Evolutionary conservation across 192 early-diverging fungal species (phyloP).

Genomic region (Rhizophagus sp.): DNA sequence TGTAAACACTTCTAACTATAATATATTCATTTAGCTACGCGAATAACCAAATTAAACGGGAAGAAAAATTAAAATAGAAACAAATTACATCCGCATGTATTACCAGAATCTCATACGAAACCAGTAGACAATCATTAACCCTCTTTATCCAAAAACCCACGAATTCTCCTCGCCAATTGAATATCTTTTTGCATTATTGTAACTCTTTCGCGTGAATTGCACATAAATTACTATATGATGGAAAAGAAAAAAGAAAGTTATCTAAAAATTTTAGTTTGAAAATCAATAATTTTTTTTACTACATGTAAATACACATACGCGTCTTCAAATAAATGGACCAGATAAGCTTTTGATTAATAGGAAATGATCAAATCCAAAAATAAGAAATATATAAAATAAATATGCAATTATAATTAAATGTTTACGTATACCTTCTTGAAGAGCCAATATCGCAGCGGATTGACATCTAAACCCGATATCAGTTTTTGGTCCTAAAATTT

Average conservation of each 20-base stretch:
- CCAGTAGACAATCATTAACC: too few relatives aligned
- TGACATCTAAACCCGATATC: conserved; percentile 69
- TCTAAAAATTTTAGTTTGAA: background rate
- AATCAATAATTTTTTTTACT: too few relatives aligned
- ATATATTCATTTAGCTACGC: too few relatives aligned
- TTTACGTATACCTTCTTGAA: conserved; percentile 59
- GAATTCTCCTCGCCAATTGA: conserved; percentile 84
- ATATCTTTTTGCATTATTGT: conserved; percentile 93
- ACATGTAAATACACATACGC: conserved; percentile 51
- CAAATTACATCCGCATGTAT: too few relatives aligned
- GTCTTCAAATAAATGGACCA: conserved; percentile 88
- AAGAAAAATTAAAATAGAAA: too few relatives aligned
- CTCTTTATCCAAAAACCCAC: conserved; percentile 67
- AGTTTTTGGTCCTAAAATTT: conserved; percentile 41
- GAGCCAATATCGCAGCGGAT: conserved; percentile 72
- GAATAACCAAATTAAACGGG: too few relatives aligned
- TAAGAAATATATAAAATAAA: background rate
- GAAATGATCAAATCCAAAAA: background rate
- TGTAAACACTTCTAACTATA: too few relatives aligned
- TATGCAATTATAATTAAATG: background rate
- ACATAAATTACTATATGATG: conserved; percentile 69
- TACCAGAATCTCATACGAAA: too few relatives aligned
- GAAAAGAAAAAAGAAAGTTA: background rate
- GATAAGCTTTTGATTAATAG: conserved; percentile 49
- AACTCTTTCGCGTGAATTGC: conserved; percentile 93